A percentile compares a stretch with the other conserved stretches of the same genome.
These are phyloP conservation scores for Hypoxylon rubiginosum DNA, from an alignment of 2,329 filamentous ascomycete genomes.

Conservation along the genomic window DNA sequence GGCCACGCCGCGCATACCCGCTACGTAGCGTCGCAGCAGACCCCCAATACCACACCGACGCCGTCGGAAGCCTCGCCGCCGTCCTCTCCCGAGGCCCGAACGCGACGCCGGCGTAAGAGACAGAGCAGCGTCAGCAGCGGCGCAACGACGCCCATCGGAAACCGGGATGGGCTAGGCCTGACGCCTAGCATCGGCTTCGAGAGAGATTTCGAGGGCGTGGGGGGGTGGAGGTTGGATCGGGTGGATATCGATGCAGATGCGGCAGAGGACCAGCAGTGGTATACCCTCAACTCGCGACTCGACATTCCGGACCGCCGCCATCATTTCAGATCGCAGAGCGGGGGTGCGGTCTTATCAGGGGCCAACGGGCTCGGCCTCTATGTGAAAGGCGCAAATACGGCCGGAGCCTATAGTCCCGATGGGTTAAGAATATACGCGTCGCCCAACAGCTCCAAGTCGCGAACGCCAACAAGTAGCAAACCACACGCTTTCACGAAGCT, in stretches of 20 bases:
- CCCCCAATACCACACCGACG: constrained; percentile 31
- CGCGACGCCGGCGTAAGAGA: constrained; percentile 41
- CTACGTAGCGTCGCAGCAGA: constrained; percentile 45
- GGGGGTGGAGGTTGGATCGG: constrained; percentile 65
- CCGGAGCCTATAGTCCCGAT: constrained; percentile 50
- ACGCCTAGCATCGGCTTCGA: constrained; percentile 64
- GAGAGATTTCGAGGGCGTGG: constrained; percentile 71
- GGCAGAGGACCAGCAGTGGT: constrained; percentile 57
- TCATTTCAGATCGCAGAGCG: constrained; percentile 50
- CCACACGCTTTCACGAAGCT: constrained; percentile 50
- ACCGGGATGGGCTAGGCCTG: constrained; percentile 54
- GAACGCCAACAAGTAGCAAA: constrained; percentile 60
- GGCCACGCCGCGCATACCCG: constrained; percentile 54
- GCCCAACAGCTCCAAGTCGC: constrained; percentile 63
- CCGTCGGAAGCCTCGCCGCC: constrained; percentile 39
- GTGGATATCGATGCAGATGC: constrained; percentile 43
- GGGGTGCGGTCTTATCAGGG: constrained; percentile 43
- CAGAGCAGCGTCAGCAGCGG: constrained; percentile 45
- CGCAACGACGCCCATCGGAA: constrained; percentile 42
- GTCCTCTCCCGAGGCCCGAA: constrained; percentile 39
- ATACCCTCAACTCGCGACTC: constrained; percentile 51
- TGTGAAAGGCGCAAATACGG: constrained; percentile 37
- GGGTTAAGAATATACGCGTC: constrained; percentile 51
- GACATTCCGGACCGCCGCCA: constrained; percentile 49
- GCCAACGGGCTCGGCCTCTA: constrained; percentile 37